These are phyloP conservation scores for Musa itinerans DNA, from an alignment of 176 grass and related monocot genomes.

Conservation along the genomic window DNA sequence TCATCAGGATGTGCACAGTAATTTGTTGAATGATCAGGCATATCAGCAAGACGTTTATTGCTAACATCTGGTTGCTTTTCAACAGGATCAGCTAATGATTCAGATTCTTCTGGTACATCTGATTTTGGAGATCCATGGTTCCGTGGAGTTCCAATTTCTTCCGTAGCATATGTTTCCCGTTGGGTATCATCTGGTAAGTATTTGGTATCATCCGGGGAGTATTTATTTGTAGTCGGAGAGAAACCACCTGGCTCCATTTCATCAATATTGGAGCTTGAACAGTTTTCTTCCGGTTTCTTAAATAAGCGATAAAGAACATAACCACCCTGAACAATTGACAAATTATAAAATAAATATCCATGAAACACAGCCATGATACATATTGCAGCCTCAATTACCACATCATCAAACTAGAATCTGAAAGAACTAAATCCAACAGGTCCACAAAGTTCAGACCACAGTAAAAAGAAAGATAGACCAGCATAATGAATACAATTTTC, in stretches of 20 bases:
- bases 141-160: background rate
- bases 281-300: slow-evolving; percentile 42
- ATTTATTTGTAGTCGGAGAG: slow-evolving; percentile 17
- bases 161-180: slow-evolving; percentile 11
- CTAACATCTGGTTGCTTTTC: background rate
- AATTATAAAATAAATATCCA: background rate
- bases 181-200: slow-evolving; percentile 22
- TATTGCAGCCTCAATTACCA: background rate
- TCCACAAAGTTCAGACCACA: background rate
- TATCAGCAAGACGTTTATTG: slow-evolving; percentile 2
- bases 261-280: slow-evolving; percentile 23
- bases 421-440: background rate
- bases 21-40: slow-evolving; percentile 8
- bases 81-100: background rate
- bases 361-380: background rate
- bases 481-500: background rate
- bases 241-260: slow-evolving; percentile 18
- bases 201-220: slow-evolving; percentile 21
- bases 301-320: slow-evolving; percentile 63
- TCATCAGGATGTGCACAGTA: background rate
- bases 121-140: slow-evolving; percentile 6
- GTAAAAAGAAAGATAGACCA: background rate
- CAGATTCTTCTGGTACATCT: slow-evolving; percentile 16
- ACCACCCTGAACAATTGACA: slow-evolving; percentile 32
- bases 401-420: background rate